Base-by-base conservation (phyloP, 805 yeast genomes). In the Candida arabinofermentans region DNA sequence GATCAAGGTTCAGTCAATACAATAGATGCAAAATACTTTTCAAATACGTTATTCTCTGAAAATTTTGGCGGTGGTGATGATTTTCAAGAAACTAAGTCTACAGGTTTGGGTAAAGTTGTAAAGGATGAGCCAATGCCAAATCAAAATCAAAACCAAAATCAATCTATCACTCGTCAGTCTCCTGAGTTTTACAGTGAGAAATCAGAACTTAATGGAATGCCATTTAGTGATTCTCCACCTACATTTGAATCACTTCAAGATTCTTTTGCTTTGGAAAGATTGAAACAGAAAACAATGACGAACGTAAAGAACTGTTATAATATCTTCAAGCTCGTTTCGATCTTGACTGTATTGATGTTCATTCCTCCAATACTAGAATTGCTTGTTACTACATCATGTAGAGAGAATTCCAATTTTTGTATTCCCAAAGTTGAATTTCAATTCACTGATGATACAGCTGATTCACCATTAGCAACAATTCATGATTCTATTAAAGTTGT, bases 341-440 rank as follows among this genome's bases (percentile, higher is more conserved):
- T 58, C 4, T 32, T 57, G 8, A 44, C 59, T 8, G 24, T 55
- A 5, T 32, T 59, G 17, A 43, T 55, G 53, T 61, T 59, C 34
- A 23, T 53, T 18, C 52, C 58, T 19, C 55, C 62, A 5, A 35
- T 59, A 5, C 37, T 50, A 13, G 45, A 51, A 10, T 39, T 54
- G 6, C 24, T 58, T 6, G 47, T 48, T 8, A 48, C 53, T 27
- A 45, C 55, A 31, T 49, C 75, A 1, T 73, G 77, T 44, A 47
- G 61, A 27, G 50, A 54, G 7, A 43, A 47, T 22, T 42, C 59
- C 2, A 50, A 54, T 5, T 39, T 56, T 9, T 73, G 77, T 48
- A 40, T 65, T 24, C 77, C 82, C 0, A 77, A 71, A 35, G 55
- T 67, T 21, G 65, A 67, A 18, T 51, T 76, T 18, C 67, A 67